Conservation (phyloP, 768 basidiomycete genomes). For the Suillus occidentalis region DNA sequence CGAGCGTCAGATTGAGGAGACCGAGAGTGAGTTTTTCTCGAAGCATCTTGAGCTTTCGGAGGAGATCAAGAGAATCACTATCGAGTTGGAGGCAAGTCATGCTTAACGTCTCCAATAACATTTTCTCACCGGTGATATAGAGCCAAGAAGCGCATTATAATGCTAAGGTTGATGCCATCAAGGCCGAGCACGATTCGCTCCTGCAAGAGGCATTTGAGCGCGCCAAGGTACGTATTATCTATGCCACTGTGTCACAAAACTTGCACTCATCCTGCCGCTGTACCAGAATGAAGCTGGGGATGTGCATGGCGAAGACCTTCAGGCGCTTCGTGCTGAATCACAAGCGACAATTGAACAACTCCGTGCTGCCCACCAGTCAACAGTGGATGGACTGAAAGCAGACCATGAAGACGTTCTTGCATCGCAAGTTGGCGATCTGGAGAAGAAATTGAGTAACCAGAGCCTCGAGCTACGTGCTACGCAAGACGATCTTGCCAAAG, state of each 20-base stretch:
- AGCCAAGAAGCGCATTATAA: constrained; percentile 68
- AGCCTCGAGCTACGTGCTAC: constrained; percentile 81
- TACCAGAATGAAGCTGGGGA: constrained; percentile 68
- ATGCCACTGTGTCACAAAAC: neutral
- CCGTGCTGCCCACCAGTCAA: constrained; percentile 55
- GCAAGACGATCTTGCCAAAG: constrained; percentile 77
- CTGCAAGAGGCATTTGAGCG: constrained; percentile 72
- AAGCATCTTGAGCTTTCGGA: constrained; percentile 53
- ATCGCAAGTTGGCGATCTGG: constrained; percentile 51
- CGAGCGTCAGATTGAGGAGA: constrained; percentile 48
- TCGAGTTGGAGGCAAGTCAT: constrained; percentile 62
- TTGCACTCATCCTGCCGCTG: neutral
- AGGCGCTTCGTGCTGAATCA: constrained; percentile 65
- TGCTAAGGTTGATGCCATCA: constrained; percentile 63
- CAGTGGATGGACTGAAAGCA: constrained; percentile 58
- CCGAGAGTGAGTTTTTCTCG: constrained; percentile 48
- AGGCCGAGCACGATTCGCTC: constrained; percentile 59
- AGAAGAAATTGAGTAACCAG: constrained; percentile 63
- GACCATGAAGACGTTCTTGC: constrained; percentile 66
- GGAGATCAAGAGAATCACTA: constrained; percentile 53
- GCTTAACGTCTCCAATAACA: neutral
- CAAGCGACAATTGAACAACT: constrained; percentile 69
- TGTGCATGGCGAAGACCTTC: constrained; percentile 68
- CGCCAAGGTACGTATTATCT: constrained; percentile 58
- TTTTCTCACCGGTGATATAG: constrained; percentile 35